Conservation (phyloP, 371 early-diverging fungal genomes). For the Lichtheimia corymbifera region DNA sequence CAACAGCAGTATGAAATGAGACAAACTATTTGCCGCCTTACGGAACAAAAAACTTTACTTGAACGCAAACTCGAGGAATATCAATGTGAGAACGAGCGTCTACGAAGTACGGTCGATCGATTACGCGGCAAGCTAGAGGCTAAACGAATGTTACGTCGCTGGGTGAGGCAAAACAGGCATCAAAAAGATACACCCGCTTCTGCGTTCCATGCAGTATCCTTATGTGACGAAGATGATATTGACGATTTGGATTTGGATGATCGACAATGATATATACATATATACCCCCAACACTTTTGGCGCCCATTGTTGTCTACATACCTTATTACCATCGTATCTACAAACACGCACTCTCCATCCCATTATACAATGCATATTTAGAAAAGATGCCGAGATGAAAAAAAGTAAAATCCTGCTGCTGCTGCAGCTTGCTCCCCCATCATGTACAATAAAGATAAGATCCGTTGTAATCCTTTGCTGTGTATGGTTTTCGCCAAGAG, state of each 20-base stretch:
- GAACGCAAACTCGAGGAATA: constrained; percentile 54
- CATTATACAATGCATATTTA: too few relatives aligned
- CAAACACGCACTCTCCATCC: too few relatives aligned
- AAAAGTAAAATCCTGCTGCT: too few relatives aligned
- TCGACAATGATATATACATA: too few relatives aligned
- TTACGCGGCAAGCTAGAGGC: constrained; percentile 59
- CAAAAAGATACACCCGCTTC: constrained; percentile 12
- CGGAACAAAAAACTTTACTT: constrained; percentile 55
- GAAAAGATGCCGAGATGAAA: too few relatives aligned
- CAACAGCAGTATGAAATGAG: constrained; percentile 63
- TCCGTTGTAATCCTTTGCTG: too few relatives aligned
- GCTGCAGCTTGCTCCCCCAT: too few relatives aligned
- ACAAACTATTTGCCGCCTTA: constrained; percentile 42
- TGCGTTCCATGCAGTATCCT: background rate
- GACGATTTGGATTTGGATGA: background rate
- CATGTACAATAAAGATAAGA: too few relatives aligned
- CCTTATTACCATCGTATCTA: too few relatives aligned
- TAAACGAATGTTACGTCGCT: constrained; percentile 59
- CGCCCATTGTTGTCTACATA: too few relatives aligned
- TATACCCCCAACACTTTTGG: too few relatives aligned
- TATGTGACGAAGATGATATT: constrained; percentile 8
- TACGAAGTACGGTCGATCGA: constrained; percentile 52
- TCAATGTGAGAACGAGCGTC: constrained; percentile 49
- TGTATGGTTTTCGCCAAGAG: too few relatives aligned
- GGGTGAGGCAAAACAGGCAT: constrained; percentile 33